Conservation (phyloP, 371 early-diverging fungal genomes). For the Rhizopus stolonifer region DNA sequence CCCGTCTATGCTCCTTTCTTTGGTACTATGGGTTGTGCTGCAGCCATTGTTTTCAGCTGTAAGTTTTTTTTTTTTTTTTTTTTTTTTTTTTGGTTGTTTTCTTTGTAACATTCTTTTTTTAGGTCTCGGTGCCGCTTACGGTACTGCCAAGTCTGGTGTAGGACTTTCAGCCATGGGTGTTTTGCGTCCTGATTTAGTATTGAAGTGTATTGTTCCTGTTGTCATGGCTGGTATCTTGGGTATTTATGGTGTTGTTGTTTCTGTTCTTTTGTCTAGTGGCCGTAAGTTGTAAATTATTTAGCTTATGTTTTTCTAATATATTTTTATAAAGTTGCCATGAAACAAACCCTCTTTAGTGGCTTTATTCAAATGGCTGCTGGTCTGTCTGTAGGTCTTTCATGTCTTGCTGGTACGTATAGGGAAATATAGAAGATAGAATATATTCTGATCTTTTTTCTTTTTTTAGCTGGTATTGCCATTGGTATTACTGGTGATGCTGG, state of each 20-base stretch:
- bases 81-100: background rate
- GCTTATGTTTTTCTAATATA: background rate
- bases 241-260: slow-evolving; percentile 95
- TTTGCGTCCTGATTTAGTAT: slow-evolving; percentile 90
- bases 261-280: slow-evolving; percentile 84
- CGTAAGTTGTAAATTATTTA: slow-evolving; percentile 52
- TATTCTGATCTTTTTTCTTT: background rate
- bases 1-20: slow-evolving; percentile 97
- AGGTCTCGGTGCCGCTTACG: slow-evolving; percentile 96
- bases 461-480: slow-evolving; percentile 89
- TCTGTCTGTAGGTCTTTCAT: slow-evolving; percentile 88
- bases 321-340: slow-evolving; percentile 48
- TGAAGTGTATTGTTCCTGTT: slow-evolving; percentile 91
- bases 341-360: slow-evolving; percentile 67
- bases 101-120: slow-evolving; percentile 2
- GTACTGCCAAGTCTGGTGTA: slow-evolving; percentile 96
- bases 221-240: slow-evolving; percentile 99
- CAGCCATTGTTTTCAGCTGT: slow-evolving; percentile 96
- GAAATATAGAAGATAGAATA: no score
- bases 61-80: slow-evolving; percentile 49
- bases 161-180: slow-evolving; percentile 96
- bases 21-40: slow-evolving; percentile 94
- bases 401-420: slow-evolving; percentile 83
- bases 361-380: slow-evolving; percentile 94
- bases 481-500: slow-evolving; percentile 97